Base-by-base conservation (phyloP, 75 land plant genomes). In the Picea glauca region DNA sequence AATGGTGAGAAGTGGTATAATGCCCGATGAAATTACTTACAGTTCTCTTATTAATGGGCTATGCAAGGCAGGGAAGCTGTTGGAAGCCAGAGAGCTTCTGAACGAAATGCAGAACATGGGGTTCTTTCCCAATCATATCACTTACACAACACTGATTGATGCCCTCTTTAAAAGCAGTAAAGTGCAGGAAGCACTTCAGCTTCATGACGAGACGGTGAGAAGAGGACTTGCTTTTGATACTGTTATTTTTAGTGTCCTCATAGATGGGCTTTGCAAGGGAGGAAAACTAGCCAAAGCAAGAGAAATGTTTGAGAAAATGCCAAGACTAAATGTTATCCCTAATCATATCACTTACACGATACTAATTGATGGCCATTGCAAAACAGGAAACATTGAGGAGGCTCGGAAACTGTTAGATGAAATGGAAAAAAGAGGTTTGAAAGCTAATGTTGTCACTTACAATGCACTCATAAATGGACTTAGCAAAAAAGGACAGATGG, bases 401-500 rank as follows among this genome's bases (percentile, higher is more conserved):
- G 98, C 94, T 43, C 82, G 80, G 78, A 67, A 66, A 59, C 78
- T 83, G 3, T 57, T 96, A 33, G 61, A 82, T n/a, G 84, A 85
- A 62, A 93, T 95, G 98, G 84, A 81, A 76, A 78, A 79, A 20
- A 83, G 75, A 66, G 26, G 76, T 58, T 13, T 82, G 68, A 13
- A 79, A 58, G 86, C 90, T 30, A 91, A 87, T 81, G 84, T 87
- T 60, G 77, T 91, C 14, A 87, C 89, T 30, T 93, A 84, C 87
- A 88, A 95, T 21, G 80, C 84, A 20, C 79, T 96, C 2, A 83
- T 96, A 13, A 87, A 89, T 83, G 94, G 90, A 31, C 94, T 85
- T 80, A 43, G 75, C 31, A 86, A 80, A 78, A 78, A 86, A 11
- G 91, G 90, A 68, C 64, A 85, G 83, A 77, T 91, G 76, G 81